Base-by-base conservation (phyloP, 1,284 basidiomycete genomes). In the Amylostereum chailletii region DNA sequence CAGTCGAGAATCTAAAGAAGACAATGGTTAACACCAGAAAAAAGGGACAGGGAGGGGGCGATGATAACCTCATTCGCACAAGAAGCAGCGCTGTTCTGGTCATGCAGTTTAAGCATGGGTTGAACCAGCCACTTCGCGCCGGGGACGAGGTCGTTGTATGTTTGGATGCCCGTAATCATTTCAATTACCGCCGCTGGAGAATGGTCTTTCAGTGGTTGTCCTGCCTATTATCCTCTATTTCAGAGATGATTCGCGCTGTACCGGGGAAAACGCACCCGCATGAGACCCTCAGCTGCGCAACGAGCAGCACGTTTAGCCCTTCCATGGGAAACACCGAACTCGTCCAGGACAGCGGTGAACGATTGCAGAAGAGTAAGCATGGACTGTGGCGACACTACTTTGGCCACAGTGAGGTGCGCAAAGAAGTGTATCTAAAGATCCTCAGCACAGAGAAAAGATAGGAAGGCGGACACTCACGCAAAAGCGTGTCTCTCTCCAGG, bases 281-380 rank as follows among this genome's bases (percentile, higher is more conserved):
- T 80, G 3, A 96, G 70, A 6, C 90, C 91, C 63, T 96, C 92
- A 5, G 83, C 86, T 19, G 93, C 91, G 65, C 90, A 93, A 26
- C 92, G 67, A 1, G 88, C 87, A 0, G 90, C 91, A 44, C 83
- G 78, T 63, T 93, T 89, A 0, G 89, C 90, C 19, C 94, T 78
- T 33, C 84, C 83, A 54, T 90, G 84, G 4, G 91, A 91, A 1
- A 92, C 90, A 43, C 88, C 90, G 55, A 94, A 90, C 62, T 95
- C 93, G 56, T 93, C 89, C 30, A 96, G 69, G 2, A 95, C 93
- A 0, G 83, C 76, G 2, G 85, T 82, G 57, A 95, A 90, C 0
- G 90, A 86, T 53, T 83, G 80, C 30, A 95, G 74, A 8, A 94
- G 77, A 5, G 80, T 75, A 42, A 86, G 72, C 70, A 96, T 76